Evolutionary conservation across 1,139 yeast species (phyloP).

Genomic region (Yamadazyma buinensis): DNA sequence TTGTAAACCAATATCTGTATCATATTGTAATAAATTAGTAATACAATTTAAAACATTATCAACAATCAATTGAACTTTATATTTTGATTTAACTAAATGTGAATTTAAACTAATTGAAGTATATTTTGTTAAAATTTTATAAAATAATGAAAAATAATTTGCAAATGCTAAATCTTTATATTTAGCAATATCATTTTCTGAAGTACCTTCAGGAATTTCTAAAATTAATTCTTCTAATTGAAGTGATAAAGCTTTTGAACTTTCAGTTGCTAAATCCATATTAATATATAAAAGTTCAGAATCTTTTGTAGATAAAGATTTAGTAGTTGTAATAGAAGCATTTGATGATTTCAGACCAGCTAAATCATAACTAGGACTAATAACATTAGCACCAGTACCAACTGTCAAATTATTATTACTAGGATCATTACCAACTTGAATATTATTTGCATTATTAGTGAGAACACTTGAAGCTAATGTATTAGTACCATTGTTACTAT

Average conservation of each 20-base stretch:
- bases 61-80: constrained; percentile 54
- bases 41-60: constrained; percentile 68
- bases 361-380: neutral
- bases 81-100: constrained; percentile 29
- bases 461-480: neutral
- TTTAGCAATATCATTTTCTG: constrained; percentile 52
- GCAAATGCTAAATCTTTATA: constrained; percentile 67
- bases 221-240: constrained; percentile 54
- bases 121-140: constrained; percentile 66
- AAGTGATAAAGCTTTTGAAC: constrained; percentile 54
- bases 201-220: constrained; percentile 60
- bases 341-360: constrained; percentile 6
- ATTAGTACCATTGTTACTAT: neutral
- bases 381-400: neutral
- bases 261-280: constrained; percentile 64
- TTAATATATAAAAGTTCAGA: constrained; percentile 52
- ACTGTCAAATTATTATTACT: neutral
- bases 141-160: constrained; percentile 65
- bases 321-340: constrained; percentile 2
- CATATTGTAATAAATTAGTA: constrained; percentile 66
- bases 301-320: constrained; percentile 14
- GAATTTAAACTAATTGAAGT: constrained; percentile 25
- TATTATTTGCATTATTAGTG: too few species aligned
- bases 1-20: constrained; percentile 74
- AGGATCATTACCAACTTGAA: neutral